Evolutionary conservation across 805 yeast genomes (phyloP), one percentile per base, ranked within the genome.

Genomic region (Scheffersomyces amazonensis): DNA sequence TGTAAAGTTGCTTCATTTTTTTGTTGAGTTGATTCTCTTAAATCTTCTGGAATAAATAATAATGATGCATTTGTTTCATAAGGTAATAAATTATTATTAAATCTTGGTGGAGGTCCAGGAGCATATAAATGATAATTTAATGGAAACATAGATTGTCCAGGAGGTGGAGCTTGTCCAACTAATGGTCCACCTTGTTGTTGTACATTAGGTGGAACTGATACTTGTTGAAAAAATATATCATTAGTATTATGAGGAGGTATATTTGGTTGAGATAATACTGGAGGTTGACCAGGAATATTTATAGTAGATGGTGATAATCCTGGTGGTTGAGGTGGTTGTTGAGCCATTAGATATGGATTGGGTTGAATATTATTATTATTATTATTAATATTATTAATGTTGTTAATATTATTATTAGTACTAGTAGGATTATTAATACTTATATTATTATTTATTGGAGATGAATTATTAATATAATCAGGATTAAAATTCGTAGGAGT

Each of bases 41-140:
- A 53, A 34, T 83, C 74, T 48, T 77, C 77, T 8, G 89, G 79
- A 9, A 91, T 75, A 55, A 90, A 90, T 52, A 93, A 69, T 40
- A 74, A 75, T 38, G 77, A 76, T 2, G 82, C 76, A 22, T 78
- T 79, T 31, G 88, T 75, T 61, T 89, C 90, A 55, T 89, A 80
- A 1, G 87, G 78, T 34, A 75, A 73, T 44, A 85, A 64, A 11
- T 81, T 80, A 8, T 76, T 60, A 29, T 73, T 70, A 34, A 81
- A 58, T 53, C 83, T 81, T 7, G 89, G 90, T 2, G 90, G 87
- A 8, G 96, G 91, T 21, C 79, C 75, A 2, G 97, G 97, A 0
- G 96, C 93, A 62, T 91, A 90, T 28, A 88, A 63, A 61, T 90
- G 96, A 56, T 87, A 86, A 52, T 88, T 88, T 31, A 87, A 64